Evolutionary conservation across 495 filamentous ascomycete species (phyloP).

Genomic region (Xylaria palmicola): DNA sequence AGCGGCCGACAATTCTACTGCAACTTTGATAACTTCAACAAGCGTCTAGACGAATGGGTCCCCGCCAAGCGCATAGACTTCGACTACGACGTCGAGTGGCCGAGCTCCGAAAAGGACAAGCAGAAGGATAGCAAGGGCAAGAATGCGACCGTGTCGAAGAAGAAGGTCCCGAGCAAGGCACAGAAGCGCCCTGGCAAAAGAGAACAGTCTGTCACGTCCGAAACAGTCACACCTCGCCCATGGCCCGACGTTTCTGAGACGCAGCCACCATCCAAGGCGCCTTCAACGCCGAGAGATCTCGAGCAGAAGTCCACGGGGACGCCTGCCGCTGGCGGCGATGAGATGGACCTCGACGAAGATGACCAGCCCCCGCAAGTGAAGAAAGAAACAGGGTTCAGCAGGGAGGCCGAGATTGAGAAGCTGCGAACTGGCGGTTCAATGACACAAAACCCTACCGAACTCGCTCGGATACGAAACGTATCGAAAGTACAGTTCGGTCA

Average conservation of each 20-base stretch:
- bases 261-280: conserved; percentile 35
- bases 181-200: conserved; percentile 56
- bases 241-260: conserved; percentile 35
- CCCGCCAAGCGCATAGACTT: conserved; percentile 78
- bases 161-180: conserved; percentile 47
- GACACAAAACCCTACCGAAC: conserved; percentile 97
- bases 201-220: conserved; percentile 47
- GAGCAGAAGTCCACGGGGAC: conserved; percentile 41
- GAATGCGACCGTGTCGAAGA: conserved; percentile 47
- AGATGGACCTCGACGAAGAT: conserved; percentile 48
- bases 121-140: conserved; percentile 52
- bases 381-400: conserved; percentile 59
- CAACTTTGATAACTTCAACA: conserved; percentile 99
- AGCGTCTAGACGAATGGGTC: conserved; percentile 98
- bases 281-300: conserved; percentile 35
- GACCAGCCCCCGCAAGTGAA: conserved; percentile 42
- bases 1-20: conserved; percentile 87
- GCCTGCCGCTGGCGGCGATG: conserved; percentile 44
- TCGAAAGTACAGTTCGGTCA: conserved; percentile 89
- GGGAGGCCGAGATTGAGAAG: conserved; percentile 94
- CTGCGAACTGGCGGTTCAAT: conserved; percentile 91
- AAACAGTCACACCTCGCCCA: conserved; percentile 46
- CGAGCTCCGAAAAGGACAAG: conserved; percentile 56
- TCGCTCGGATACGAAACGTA: conserved; percentile 93
- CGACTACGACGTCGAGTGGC: conserved; percentile 56